Base-by-base conservation (phyloP, 176 grass and related monocot species). In the Ensete ventricosum region DNA sequence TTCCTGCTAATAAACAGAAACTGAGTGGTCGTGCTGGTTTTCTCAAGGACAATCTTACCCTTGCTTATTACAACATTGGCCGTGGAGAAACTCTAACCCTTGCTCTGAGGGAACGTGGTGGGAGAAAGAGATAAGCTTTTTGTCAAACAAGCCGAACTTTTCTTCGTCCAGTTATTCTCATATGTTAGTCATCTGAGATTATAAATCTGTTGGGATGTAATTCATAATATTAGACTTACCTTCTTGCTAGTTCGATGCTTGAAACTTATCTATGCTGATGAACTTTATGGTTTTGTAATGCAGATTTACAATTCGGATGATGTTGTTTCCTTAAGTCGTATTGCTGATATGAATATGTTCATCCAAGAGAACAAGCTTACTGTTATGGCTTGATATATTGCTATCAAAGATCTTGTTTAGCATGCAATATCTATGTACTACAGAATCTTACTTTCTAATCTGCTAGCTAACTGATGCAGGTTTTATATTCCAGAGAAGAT, bases 1-100 rank as follows among this genome's bases (percentile, higher is more conserved):
- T 99, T 59, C 95, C 95, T 76, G 82, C 95, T 77, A 94, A 94
- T 76, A 99, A 99, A 75, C 90, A 99, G 81, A 99, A 99, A 79
- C 64, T 99, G 65, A 99, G 90, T 69, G 80, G 85, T 53, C 85
- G 75, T 59, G 87, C 90, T 29, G 87, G 86, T 84, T 99, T 99
- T 73, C 88, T 99, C 59, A 94, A 99, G 76, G 95, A 99, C 52
- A 99, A 99, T 74, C 88, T 87, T 73, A 86, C 88, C 64, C 90
- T 99, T 82, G 90, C 95, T 74, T 99, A 91, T 78, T 99, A 99
- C 78, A 99, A 99, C 80, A 88, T 99, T 82, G 81, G 86, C 55
- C 84, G 84, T 72, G 88, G 90, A 52, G 86, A 93, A 27, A 76
- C 87, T 59, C 79, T 98, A 77, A 91, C 72, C 69, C 86, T 98